Evolutionary conservation across 768 basidiomycete species (phyloP), one percentile per base, ranked within the genome.

Genomic region (Mycena floridula): DNA sequence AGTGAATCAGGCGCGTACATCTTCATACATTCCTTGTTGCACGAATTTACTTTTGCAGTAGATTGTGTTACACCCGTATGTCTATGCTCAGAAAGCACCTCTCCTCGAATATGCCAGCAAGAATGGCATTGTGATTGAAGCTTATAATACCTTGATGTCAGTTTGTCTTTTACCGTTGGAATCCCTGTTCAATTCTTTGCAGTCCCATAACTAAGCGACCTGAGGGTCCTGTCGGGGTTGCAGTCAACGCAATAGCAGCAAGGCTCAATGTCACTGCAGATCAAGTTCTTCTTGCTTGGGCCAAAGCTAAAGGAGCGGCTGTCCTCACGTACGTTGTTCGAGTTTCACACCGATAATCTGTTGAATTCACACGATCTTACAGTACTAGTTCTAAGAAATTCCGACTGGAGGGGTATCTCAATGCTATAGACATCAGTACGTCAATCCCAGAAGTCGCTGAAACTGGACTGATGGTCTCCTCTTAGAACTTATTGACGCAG

Each of bases 51-150:
- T 37, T 21, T 20, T 26, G n/a, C 39, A 3, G 8, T 43, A 85
- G 82, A 85, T 87, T 50, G 62, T 68, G 12, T 62, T 88, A 9
- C 82, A 88, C 52, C 85, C 85, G 2, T 89, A 89, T 59, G 79
- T 85, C 30, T 75, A 76, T 52, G 60, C 63, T 3, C 52, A 65
- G 22, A 77, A 81, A 51, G 69, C 65, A 2, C 69, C 77, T 0
- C 64, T 82, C 24, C 62, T 89, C 23, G 77, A 77, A 26, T 87
- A 68, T 53, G 73, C 76, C 36, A 64, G 69, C 12, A 59, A 68
- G 51, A 65, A 88, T 44, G 72, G 69, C 15, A 85, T 90, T 40
- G 69, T 79, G 20, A 77, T 78, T 35, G 87, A 89, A 59, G 85
- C 79, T 1, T 89, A 89, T 63, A 80, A 82, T 44, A 61, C 76